These are phyloP conservation scores for Yamadazyma jaroonii DNA, from an alignment of 1,139 yeast species.

Conservation along the genomic window DNA sequence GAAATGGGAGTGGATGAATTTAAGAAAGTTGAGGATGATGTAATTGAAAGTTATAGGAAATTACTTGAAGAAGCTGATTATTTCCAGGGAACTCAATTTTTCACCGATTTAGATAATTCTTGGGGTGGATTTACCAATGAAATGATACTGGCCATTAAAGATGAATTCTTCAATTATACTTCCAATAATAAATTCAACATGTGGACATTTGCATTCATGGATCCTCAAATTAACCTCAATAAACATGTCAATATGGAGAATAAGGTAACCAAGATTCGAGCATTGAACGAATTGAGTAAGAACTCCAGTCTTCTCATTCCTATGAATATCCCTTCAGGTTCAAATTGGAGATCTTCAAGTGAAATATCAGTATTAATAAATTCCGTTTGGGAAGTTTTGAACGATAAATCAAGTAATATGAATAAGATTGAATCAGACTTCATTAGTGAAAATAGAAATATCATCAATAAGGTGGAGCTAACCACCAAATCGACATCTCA, in stretches of 20 bases:
- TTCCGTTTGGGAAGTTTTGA: slow-evolving; percentile 39
- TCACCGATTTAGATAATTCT: slow-evolving; percentile 67
- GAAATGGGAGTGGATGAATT: slow-evolving; percentile 31
- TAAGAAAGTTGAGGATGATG: slow-evolving; percentile 38
- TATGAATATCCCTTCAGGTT: slow-evolving; percentile 19
- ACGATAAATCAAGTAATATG: slow-evolving; percentile 26
- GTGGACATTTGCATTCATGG: slow-evolving; percentile 36
- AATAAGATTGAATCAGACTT: slow-evolving; percentile 29
- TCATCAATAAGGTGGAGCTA: slow-evolving; percentile 32
- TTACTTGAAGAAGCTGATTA: slow-evolving; percentile 76
- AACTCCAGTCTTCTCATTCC: slow-evolving; percentile 54
- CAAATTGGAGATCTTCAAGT: slow-evolving; percentile 42
- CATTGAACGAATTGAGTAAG: slow-evolving; percentile 43
- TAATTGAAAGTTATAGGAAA: slow-evolving; percentile 46
- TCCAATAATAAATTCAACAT: slow-evolving; percentile 37
- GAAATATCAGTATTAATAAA: slow-evolving; percentile 29
- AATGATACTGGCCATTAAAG: slow-evolving; percentile 53
- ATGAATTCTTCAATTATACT: slow-evolving; percentile 69
- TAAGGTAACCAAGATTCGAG: slow-evolving; percentile 42
- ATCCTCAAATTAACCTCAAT: slow-evolving; percentile 4
- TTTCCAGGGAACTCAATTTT: slow-evolving; percentile 65
- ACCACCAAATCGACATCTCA: slow-evolving; percentile 10
- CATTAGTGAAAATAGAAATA: slow-evolving; percentile 26
- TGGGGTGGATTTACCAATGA: slow-evolving; percentile 81
- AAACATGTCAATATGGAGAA: slow-evolving; percentile 2